Evolutionary conservation across 805 yeast genomes (phyloP), one percentile per base, ranked within the genome.

Genomic region (Huiozyma naganishii): DNA sequence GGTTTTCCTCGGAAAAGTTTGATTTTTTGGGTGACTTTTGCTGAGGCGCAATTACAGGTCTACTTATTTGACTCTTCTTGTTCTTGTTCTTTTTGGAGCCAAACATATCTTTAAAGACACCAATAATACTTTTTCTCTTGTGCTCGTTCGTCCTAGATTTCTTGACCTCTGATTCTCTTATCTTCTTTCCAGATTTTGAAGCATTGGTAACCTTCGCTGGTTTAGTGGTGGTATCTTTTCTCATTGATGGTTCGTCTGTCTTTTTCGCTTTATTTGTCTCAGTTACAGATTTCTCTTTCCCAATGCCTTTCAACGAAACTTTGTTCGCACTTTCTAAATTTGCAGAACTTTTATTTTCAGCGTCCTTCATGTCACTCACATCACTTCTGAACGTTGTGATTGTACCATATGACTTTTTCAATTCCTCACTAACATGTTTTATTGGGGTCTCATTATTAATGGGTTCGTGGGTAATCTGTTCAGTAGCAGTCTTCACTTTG

Each of bases 371-470:
- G 43, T 59, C 64, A 42, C 59, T 57, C 2, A 41, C 45, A 47
- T 54, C 42, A 45, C 64, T 60, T 46, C 64, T 52, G 38, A 57
- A 58, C 1, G 64, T 60, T 7, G 63, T 59, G 27, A 58, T 57
- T 12, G 62, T 59, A 7, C 59, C 59, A 45, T 52, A 57, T 7
- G 64, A 58, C 41, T 47, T 50, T n/a, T 49, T 44, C 36, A 49
- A 55, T 37, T 48, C 51, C 30, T 48, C 51, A 29, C 29, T 46
- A 33, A 41, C 41, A n/a, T 42, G 44, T 27, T 36, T 39, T n/a
- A 40, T 9, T 6, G 41, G 40, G 17, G 40, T 23, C 10, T 39
- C 27, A 9, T 35, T 8, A 5, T 17, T 2, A 11, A 36, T 37
- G 3, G 33, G 13, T 7, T 40, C 36, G n/a, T 42, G 46, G 2